These are phyloP conservation scores for Saccharomyces hybrid DNA, from an alignment of 1,139 yeast species.

Conservation along the genomic window DNA sequence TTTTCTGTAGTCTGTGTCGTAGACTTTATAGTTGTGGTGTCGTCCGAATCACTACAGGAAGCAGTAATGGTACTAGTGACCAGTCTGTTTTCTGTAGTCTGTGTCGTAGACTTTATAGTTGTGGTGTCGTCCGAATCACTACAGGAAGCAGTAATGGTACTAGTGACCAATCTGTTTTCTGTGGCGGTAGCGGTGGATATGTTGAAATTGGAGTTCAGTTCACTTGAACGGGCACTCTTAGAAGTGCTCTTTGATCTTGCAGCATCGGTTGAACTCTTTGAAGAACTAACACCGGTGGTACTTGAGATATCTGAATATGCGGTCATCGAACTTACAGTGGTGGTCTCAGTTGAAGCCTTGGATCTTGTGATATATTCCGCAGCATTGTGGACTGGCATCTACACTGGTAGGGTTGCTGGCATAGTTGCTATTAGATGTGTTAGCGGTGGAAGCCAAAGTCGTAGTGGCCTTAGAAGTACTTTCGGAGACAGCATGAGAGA, in stretches of 20 bases:
- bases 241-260: background rate
- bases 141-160: background rate
- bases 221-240: background rate
- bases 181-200: background rate
- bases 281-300: background rate
- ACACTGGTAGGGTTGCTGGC: background rate
- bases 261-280: background rate
- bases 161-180: background rate
- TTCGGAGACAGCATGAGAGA: background rate
- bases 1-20: background rate
- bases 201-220: background rate
- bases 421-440: background rate
- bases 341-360: background rate
- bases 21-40: too few relatives aligned
- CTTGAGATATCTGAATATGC: background rate
- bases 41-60: background rate
- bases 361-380: background rate
- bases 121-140: background rate
- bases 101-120: too few relatives aligned
- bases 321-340: background rate
- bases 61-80: background rate
- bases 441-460: background rate
- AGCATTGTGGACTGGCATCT: background rate
- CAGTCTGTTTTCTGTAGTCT: background rate
- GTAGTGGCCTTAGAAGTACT: background rate